These are phyloP conservation scores for Phytophthora idaei DNA, from an alignment of 352 stramenopile genomes.

Conservation along the genomic window DNA sequence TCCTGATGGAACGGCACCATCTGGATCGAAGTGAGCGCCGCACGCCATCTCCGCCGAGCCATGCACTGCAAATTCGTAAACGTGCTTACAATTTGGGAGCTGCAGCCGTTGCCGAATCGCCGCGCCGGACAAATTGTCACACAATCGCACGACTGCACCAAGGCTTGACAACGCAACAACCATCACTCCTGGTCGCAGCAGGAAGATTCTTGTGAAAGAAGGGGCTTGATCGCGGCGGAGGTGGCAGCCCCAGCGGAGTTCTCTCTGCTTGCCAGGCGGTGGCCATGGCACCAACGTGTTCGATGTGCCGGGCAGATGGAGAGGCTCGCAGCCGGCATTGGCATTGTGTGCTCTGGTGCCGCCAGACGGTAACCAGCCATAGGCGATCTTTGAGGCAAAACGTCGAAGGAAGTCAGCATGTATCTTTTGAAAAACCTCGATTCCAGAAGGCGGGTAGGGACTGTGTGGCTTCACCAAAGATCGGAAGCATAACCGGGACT, in stretches of 20 bases:
- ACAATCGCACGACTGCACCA: slow-evolving; percentile 38
- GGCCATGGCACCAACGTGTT: not conserved
- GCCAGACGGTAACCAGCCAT: slow-evolving; percentile 12
- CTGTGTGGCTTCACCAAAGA: slow-evolving; percentile 24
- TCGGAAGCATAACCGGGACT: not conserved
- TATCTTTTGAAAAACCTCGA: slow-evolving; percentile 32
- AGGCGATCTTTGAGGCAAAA: slow-evolving; percentile 6
- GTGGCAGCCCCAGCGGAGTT: not conserved
- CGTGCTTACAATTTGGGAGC: not conserved
- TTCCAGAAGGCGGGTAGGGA: slow-evolving; percentile 20
- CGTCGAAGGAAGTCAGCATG: slow-evolving; percentile 18
- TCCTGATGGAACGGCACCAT: slow-evolving; percentile 18
- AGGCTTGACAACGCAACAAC: slow-evolving; percentile 47
- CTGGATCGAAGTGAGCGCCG: slow-evolving; percentile 27
- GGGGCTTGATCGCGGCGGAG: not conserved
- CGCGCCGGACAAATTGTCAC: slow-evolving; percentile 11
- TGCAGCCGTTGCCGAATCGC: slow-evolving; percentile 26
- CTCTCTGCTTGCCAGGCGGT: slow-evolving; percentile 6
- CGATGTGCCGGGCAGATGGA: slow-evolving; percentile 9
- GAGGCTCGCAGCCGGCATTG: slow-evolving; percentile 6
- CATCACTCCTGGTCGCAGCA: slow-evolving; percentile 38
- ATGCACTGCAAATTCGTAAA: not conserved
- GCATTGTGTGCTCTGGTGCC: not conserved
- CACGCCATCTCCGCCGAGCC: slow-evolving; percentile 7
- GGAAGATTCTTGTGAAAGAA: slow-evolving; percentile 40